Base-by-base conservation (phyloP, 768 basidiomycete genomes). In the Arthromyces matolae region DNA sequence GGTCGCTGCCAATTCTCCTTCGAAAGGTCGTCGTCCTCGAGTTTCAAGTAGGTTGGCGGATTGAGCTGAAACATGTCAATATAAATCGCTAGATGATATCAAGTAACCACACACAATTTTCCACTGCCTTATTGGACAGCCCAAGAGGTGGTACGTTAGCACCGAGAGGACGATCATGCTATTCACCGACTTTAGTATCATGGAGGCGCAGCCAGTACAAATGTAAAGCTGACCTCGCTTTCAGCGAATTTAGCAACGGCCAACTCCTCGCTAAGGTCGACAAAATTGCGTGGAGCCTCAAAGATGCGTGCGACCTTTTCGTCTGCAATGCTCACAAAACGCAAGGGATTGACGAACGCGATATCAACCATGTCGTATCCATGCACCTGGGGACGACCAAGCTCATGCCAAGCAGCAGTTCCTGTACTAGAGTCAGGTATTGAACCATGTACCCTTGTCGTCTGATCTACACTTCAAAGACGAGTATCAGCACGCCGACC, bases 301-400 rank as follows among this genome's bases (percentile, higher is more conserved):
- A 99, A 99, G 0, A 97, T 81, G 33, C 96, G 81, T 10, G 83
- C 81, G 9, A 98, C 93, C 66, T 98, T 98, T 67, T 99, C 96
- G 59, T 99, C 96, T 8, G 93, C 93, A 37, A 93, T 84, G 56
- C 90, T 94, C 16, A 84, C 86, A 61, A 97, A 95, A 24, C 79
- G 82, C 37, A 93, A 70, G 0, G 86, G 71, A 49, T 78, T 76
- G 37, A 95, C 74, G 64, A 92, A 94, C 3, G 78, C 79, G 5
- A 81, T 84, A 45, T 84, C 86, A 14, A 94, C 72, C 29, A 98
- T 70, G 60, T 97, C 93, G 64, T 98, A 97, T 6, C 96, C 96
- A 67, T 99, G 96, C 14, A 97, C 84, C 65, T 99, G 96, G 16
- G 96, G 96, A 3, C 96, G 83, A 22, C 80, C 80, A 22, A 98